These are phyloP conservation scores for Cladosporium phlei DNA, from an alignment of 2,329 filamentous ascomycete genomes.

Conservation along the genomic window DNA sequence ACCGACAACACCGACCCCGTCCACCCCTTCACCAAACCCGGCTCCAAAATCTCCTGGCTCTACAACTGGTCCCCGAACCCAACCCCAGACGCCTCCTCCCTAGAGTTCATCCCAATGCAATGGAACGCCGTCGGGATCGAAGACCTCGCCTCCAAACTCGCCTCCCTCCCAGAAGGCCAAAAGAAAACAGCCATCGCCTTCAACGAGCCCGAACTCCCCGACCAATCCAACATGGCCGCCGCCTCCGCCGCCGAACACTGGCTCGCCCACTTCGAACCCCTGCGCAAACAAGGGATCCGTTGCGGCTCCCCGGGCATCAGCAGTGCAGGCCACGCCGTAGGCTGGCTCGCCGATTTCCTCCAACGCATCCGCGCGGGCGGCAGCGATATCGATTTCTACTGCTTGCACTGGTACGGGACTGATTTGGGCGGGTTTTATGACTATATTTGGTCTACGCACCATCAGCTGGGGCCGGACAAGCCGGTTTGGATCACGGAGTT, in stretches of 20 bases:
- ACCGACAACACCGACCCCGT: slow-evolving; percentile 28
- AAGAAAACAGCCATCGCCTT: slow-evolving; percentile 23
- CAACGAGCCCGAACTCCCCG: slow-evolving; percentile 32
- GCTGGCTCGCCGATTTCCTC: slow-evolving; percentile 28
- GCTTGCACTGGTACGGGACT: slow-evolving; percentile 31
- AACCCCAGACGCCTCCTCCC: slow-evolving; percentile 21
- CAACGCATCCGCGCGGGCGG: slow-evolving; percentile 21
- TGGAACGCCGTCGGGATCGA: slow-evolving; percentile 30
- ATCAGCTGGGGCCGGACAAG: slow-evolving; percentile 24
- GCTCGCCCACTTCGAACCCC: slow-evolving; percentile 27
- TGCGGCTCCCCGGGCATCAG: slow-evolving; percentile 30
- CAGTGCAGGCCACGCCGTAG: slow-evolving; percentile 24
- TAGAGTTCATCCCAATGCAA: slow-evolving; percentile 31
- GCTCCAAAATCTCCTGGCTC: slow-evolving; percentile 31
- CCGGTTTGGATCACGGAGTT: slow-evolving; percentile 33
- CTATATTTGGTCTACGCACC: slow-evolving; percentile 30
- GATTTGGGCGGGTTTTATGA: slow-evolving; percentile 29
- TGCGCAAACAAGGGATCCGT: slow-evolving; percentile 24
- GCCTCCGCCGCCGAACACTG: slow-evolving; percentile 26
- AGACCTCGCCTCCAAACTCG: slow-evolving; percentile 21
- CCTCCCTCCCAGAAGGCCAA: slow-evolving; percentile 6
- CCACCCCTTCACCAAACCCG: slow-evolving; percentile 29
- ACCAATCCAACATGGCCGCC: slow-evolving; percentile 28
- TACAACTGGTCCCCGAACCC: slow-evolving; percentile 32
- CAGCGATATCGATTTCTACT: slow-evolving; percentile 29